Conservation (phyloP, 2,329 filamentous ascomycete species). For the Exophiala xenobiotica region DNA sequence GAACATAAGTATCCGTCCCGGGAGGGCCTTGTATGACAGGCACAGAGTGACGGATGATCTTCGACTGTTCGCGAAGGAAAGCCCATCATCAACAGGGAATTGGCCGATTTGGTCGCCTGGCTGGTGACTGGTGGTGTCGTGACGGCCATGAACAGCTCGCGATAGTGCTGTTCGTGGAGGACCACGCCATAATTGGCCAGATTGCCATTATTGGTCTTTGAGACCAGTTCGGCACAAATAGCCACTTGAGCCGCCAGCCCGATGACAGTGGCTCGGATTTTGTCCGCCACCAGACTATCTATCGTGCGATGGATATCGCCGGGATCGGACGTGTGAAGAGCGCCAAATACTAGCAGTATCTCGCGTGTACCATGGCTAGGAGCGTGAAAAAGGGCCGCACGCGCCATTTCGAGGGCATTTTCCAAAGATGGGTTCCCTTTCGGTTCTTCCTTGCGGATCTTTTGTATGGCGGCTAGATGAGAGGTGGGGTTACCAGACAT, state of each 20-base stretch:
- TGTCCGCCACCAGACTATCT: conserved; percentile 71
- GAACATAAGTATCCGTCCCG: conserved; percentile 89
- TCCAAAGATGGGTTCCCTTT: conserved; percentile 79
- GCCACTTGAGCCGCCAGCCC: conserved; percentile 88
- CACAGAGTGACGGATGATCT: conserved; percentile 71
- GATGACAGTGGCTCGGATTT: conserved; percentile 83
- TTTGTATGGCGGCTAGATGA: conserved; percentile 74
- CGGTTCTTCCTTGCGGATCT: conserved; percentile 52
- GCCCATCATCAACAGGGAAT: conserved; percentile 87
- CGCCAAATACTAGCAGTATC: conserved; percentile 87
- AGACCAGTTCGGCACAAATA: conserved; percentile 85
- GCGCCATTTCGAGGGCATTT: conserved; percentile 93
- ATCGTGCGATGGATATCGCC: conserved; percentile 95
- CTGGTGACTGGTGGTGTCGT: conserved; percentile 87
- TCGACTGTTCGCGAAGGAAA: conserved; percentile 86
- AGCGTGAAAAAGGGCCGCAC: conserved; percentile 87
- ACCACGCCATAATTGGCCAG: conserved; percentile 72
- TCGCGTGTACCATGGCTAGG: conserved; percentile 92
- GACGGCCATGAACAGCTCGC: conserved; percentile 80
- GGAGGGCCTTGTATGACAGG: conserved; percentile 81
- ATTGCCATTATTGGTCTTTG: conserved; percentile 81
- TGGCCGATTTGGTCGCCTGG: conserved; percentile 43
- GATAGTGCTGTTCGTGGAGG: conserved; percentile 81
- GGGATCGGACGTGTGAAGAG: conserved; percentile 84
- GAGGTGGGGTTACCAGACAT: conserved; percentile 89